Base-by-base conservation (phyloP, 129 eudicot species). In the Flaveria trinervia region DNA sequence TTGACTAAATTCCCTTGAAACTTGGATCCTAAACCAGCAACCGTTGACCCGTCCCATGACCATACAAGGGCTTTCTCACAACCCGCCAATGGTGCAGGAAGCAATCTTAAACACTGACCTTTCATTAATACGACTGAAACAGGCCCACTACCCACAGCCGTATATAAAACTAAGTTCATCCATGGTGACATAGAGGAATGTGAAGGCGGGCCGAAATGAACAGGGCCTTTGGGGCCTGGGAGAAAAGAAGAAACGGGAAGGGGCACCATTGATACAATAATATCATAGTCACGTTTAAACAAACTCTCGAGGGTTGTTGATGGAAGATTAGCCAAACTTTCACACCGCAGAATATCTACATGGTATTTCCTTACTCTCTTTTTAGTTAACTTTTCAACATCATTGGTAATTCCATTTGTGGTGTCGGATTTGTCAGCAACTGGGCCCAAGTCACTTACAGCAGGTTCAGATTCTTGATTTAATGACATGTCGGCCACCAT, bases 111-210 rank as follows among this genome's bases (percentile, higher is more conserved):
- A 76, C 88, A 89, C 70, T 94, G 99, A 71, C 99, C 99, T 80
- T 94, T 94, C 97, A 94, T 94, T 82, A 94, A 65, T 62, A 91
- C 88, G 56, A 95, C 97, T 20, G 99, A 95, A 46, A 95, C 78
- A 36, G 99, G 99, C 71, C 99, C 99, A 79, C 83, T 77, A 74
- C 83, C 87, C 3, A 83, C 79, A 71, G 92, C 85, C 14, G 99
- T 76, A 73, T 95, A 89, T 55, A 95, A 77, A 28, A 87, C 90
- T 77, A 95, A 77, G 77, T 91, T 92, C 99, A 95, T 86, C 99
- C 99, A 95, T 73, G 99, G 99, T 33, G 97, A 89, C 99, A 95
- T 95, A 54, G 93, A 95, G 33, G 96, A 87, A 77, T 91, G 90
- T 36, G 92, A 87, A 25, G 97, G 99, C 51, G 99, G 99, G 17